Base-by-base conservation (phyloP, 306 rosid genomes). In the Begonia loranthoides region DNA sequence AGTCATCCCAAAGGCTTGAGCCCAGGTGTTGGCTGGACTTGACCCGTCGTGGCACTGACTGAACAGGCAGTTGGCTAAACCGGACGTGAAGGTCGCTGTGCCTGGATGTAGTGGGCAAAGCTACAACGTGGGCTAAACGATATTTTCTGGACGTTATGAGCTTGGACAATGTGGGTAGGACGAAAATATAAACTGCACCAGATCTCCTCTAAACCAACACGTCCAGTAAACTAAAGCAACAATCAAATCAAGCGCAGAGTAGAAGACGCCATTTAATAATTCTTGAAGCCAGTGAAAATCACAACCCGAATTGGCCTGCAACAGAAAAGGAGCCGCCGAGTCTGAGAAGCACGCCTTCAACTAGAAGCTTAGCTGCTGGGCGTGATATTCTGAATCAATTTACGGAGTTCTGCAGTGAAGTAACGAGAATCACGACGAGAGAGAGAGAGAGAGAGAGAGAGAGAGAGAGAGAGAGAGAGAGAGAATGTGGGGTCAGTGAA, bases 331-430 rank as follows among this genome's bases (percentile, higher is more conserved):
- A 60, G 54, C 56, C 47, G 15, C 86, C 87, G 9, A 62, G 75
- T 45, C 66, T 90, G 70, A 90, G 72, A 75, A 74, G 83, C 68
- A 73, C 94, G 41, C 85, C 80, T 50, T 85, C 95, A 0, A 79
- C 95, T 0, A 80, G 78, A 73, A 90, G 82, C 60, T 76, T 90
- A 58, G 74, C 85, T 45, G 75, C 77, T 0, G 84, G 87, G 59
- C 68, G 93, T 62, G 95, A 90, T 51, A 78, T 90, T 58, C 63
- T 90, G 55, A 79, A 73, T 58, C 99, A 82, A 66, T 80, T 90
- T 64, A 77, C 95, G 1, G 99, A 82, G 45, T 86, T 90, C 70
- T 90, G 94, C 63, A 76, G 59, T 49, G 99, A 90, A 17, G 62
- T 90, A 73, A 90, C 82, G 79, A 82, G 71, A 71, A 49, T 90